phyloP scores from a whole-genome alignment of 2,329 filamentous ascomycete genomes.

The Lasiodiplodia sp. region DNA sequence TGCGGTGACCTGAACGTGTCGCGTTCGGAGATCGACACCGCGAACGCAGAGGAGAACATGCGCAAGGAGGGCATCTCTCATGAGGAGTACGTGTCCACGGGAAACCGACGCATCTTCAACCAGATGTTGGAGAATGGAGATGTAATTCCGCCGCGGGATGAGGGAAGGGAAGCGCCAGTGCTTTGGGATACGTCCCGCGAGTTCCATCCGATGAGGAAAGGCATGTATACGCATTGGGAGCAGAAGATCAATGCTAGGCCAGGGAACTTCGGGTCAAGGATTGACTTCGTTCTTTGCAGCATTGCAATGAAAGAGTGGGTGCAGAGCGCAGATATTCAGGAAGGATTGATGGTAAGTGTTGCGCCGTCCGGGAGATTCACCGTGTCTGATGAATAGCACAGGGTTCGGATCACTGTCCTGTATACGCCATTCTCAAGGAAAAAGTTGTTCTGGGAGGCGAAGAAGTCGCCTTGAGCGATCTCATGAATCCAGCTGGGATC shows the following conservation, averaged over 20 bases:
- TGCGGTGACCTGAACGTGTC: constrained; percentile 89
- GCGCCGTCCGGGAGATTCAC: neutral
- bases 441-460: constrained; percentile 60
- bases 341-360: constrained; percentile 74
- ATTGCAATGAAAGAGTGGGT: constrained; percentile 82
- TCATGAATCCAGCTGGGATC: constrained; percentile 78
- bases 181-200: constrained; percentile 84
- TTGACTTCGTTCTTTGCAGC: constrained; percentile 91
- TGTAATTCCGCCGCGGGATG: constrained; percentile 70
- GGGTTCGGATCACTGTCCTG: constrained; percentile 96
- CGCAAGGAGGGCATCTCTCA: constrained; percentile 72
- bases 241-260: constrained; percentile 94
- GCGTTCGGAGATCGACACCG: constrained; percentile 74
- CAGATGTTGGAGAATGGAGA: constrained; percentile 79
- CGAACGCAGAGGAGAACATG: constrained; percentile 74
- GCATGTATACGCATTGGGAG: constrained; percentile 99
- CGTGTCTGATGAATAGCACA: constrained; percentile 35
- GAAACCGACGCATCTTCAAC: constrained; percentile 81
- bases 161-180: constrained; percentile 72
- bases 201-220: constrained; percentile 78
- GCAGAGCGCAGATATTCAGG: constrained; percentile 82
- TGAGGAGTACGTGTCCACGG: constrained; percentile 75
- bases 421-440: constrained; percentile 78
- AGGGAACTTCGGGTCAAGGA: constrained; percentile 89
- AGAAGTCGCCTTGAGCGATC: constrained; percentile 67